Evolutionary conservation across 768 basidiomycete species (phyloP).

Genomic region (Pilatotrama ljubarskyi): DNA sequence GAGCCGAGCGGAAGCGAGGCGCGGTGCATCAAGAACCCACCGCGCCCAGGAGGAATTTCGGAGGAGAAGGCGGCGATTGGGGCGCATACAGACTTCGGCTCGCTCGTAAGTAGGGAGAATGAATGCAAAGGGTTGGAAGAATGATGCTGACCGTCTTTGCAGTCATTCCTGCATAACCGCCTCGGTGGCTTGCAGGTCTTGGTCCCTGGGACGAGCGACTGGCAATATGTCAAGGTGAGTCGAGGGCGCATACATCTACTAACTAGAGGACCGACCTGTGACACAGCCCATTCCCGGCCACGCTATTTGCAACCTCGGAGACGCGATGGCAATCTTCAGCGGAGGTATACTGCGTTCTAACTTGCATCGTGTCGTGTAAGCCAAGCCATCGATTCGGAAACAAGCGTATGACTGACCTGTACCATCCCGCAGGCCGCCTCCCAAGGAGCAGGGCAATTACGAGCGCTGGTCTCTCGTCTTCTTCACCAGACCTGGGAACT

Average conservation of each 20-base stretch:
- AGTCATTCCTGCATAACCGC: conserved; percentile 70
- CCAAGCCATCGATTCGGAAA: neutral
- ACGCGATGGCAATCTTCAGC: conserved; percentile 61
- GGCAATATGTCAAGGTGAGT: conserved; percentile 66
- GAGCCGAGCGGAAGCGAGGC: conserved; percentile 36
- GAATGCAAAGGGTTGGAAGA: neutral
- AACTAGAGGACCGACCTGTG: too few relatives aligned
- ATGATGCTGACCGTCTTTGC: neutral
- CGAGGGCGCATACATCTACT: too few relatives aligned
- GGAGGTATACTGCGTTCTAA: conserved; percentile 66
- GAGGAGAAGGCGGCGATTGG: conserved; percentile 34
- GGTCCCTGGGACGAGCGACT: conserved; percentile 56
- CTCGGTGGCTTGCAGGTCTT: conserved; percentile 73
- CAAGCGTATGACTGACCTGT: neutral
- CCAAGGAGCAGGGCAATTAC: conserved; percentile 50
- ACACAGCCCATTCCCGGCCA: conserved; percentile 33
- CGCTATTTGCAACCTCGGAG: conserved; percentile 46
- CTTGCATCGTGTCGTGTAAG: conserved; percentile 62
- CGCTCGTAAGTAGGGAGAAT: conserved; percentile 24
- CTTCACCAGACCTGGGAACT: conserved; percentile 64
- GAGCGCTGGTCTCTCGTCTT: conserved; percentile 70
- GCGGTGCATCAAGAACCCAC: conserved; percentile 36
- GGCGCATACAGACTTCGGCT: conserved; percentile 41
- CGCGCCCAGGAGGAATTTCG: conserved; percentile 20
- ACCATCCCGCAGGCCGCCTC: conserved; percentile 44